A percentile compares a stretch with the other conserved stretches of the same genome.
phyloP scores from a whole-genome alignment of 768 basidiomycete genomes.

The Termitomyces sp. region DNA sequence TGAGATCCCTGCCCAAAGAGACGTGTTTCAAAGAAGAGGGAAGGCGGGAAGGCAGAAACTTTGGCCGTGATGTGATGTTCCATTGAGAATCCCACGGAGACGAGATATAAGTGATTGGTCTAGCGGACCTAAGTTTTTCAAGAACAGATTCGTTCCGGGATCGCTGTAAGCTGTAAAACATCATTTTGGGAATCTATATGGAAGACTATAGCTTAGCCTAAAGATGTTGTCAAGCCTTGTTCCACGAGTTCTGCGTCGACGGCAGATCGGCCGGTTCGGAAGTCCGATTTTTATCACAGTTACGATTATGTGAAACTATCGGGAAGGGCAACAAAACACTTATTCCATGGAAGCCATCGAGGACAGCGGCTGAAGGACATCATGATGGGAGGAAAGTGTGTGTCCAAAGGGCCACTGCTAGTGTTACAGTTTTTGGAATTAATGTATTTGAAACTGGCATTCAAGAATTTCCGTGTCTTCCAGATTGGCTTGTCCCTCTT shows the following conservation, averaged over 20 bases:
- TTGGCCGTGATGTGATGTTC: conserved; percentile 6
- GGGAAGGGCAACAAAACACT: background rate
- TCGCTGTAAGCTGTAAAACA: conserved; percentile 8
- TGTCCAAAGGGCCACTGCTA: background rate
- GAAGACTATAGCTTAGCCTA: conserved; percentile 5
- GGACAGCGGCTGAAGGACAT: background rate
- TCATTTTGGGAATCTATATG: conserved; percentile 11
- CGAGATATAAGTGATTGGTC: conserved; percentile 5
- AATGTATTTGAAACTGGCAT: background rate
- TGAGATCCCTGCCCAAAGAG: background rate
- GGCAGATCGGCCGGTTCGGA: conserved; percentile 4
- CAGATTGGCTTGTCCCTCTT: background rate
- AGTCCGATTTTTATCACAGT: background rate
- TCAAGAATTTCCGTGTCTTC: background rate
- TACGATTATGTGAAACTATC: background rate
- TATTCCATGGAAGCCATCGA: background rate
- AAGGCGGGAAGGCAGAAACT: background rate
- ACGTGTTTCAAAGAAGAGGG: conserved; percentile 1
- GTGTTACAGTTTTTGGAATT: background rate
- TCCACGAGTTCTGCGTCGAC: background rate
- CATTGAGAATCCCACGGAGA: conserved; percentile 9
- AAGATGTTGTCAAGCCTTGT: conserved; percentile 1
- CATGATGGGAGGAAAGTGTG: background rate
- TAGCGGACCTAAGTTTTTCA: conserved; percentile 16
- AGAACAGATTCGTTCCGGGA: conserved; percentile 15